Evolutionary conservation across 768 basidiomycete genomes (phyloP), one percentile per base, ranked within the genome.

Genomic region (Kwoniella europaea): DNA sequence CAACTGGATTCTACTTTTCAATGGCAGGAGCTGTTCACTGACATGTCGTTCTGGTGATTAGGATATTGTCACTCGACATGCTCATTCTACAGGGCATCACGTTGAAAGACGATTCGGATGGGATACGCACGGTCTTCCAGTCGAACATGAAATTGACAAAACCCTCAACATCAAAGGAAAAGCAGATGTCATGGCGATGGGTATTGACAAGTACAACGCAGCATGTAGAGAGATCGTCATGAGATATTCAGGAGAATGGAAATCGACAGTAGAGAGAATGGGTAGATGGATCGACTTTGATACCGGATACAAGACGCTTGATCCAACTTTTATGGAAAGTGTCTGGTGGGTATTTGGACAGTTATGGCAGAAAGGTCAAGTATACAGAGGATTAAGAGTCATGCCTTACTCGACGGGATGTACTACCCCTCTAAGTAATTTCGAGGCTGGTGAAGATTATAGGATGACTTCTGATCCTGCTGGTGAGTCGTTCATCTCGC

Each of bases 221-320:
- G 94, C 98, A 83, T 99, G 97, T 81, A 89, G 96, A 43, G 89
- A 89, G 71, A 98, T 98, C 82, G 96, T 98, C 78, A 98, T 99
- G 95, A 88, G 94, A 61, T 98, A 98, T 83, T 88, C 95, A 2
- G 88, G 89, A 7, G 95, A 98, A 81, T 99, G 97, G 97, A 90
- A 94, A 60, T 81, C 86, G 44, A 98, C 95, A 4, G 96, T 99
- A 65, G 95, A 97, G 84, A 90, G 97, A 73, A 95, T 98, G 91
- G 97, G 96, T 43, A 90, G 97, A 73, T 99, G 97, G 97, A 98
- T 99, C 85, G 97, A 99, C 85, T 99, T 99, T 77, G 97, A 99
- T 84, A 92, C 98, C 77, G 97, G 98, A 79, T 99, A 99, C 87
- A 98, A 98, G 87, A 99, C 97, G 16, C 88, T 98, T 72, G 94